A percentile compares a stretch with the other conserved stretches of the same genome.
Evolutionary conservation across 768 basidiomycete genomes (phyloP).

Genomic region (Agaricus sinodeliciosus): DNA sequence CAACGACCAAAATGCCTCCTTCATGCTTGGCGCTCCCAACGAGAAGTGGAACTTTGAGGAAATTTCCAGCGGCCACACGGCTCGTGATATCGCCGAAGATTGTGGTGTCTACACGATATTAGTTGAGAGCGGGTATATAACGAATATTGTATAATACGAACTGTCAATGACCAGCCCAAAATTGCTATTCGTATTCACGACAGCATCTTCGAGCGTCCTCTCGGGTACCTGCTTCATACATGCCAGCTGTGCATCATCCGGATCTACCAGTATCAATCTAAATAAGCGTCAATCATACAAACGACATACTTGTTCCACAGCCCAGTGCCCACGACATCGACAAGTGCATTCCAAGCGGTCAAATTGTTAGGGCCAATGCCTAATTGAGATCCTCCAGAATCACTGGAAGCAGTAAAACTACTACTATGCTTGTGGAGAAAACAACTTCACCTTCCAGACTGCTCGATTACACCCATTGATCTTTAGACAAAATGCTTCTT

Average conservation of each 20-base stretch:
- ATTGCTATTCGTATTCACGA: constrained; percentile 19
- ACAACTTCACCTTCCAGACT: constrained; percentile 27
- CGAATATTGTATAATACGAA: constrained; percentile 11
- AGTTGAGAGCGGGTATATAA: not conserved
- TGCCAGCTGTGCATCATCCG: constrained; percentile 23
- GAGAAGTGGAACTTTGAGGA: constrained; percentile 23
- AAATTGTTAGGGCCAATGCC: constrained; percentile 14
- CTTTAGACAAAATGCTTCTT: not conserved
- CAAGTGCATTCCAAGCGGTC: constrained; percentile 25
- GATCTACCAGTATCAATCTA: constrained; percentile 1
- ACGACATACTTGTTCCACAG: constrained; percentile 24
- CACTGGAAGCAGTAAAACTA: constrained; percentile 3
- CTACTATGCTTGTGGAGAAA: not conserved
- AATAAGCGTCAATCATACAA: too few relatives aligned
- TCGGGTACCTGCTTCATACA: constrained; percentile 30
- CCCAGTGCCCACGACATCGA: constrained; percentile 23
- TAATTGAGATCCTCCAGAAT: constrained; percentile 10
- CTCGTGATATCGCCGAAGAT: constrained; percentile 24
- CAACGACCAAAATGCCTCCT: constrained; percentile 27
- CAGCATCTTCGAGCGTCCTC: constrained; percentile 25
- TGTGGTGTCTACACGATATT: constrained; percentile 20
- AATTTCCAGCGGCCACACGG: constrained; percentile 22
- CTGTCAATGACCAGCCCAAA: constrained; percentile 27
- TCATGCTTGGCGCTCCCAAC: constrained; percentile 28
- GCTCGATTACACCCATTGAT: constrained; percentile 24